phyloP scores from a whole-genome alignment of 1,284 basidiomycete genomes.

The Golubevia sp. region DNA sequence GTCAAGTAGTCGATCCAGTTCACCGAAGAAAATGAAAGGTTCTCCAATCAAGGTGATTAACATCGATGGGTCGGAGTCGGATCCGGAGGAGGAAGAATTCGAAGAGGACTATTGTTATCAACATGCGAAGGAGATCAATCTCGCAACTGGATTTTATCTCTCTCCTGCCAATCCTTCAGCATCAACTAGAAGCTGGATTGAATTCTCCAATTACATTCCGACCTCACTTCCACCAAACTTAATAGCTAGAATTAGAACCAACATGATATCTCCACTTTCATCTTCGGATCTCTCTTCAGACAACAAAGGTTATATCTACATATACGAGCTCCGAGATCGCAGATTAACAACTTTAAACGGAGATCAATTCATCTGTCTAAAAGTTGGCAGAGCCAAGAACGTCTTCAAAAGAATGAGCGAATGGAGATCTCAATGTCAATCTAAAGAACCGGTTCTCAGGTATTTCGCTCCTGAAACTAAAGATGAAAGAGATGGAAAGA shows the following conservation, averaged over 20 bases:
- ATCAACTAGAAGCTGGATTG: no score
- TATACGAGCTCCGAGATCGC: slow-evolving; percentile 25
- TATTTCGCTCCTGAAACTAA: slow-evolving; percentile 11
- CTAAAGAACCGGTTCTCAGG: slow-evolving; percentile 22
- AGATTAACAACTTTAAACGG: no score
- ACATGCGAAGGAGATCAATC: slow-evolving; percentile 36
- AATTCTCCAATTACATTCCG: no score
- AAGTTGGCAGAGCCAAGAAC: slow-evolving; percentile 29
- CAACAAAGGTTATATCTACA: slow-evolving; percentile 29
- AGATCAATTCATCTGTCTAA: slow-evolving; percentile 15
- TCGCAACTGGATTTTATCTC: slow-evolving; percentile 24
- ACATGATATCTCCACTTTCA: no score
- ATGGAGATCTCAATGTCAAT: slow-evolving; percentile 32
- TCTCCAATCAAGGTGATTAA: background rate
- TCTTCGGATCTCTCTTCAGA: no score
- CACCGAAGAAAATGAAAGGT: background rate
- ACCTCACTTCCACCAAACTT: no score
- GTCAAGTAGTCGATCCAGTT: background rate
- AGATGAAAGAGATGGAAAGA: background rate
- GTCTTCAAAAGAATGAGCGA: slow-evolving; percentile 25
- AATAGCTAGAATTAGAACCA: no score
- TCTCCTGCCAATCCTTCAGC: no score
- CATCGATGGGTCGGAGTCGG: background rate
- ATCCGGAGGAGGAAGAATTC: slow-evolving; percentile 5
- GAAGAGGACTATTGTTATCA: slow-evolving; percentile 27